Evolutionary conservation across 1,284 basidiomycete species (phyloP), one percentile per base, ranked within the genome.

Genomic region (Marasmius fiardii): DNA sequence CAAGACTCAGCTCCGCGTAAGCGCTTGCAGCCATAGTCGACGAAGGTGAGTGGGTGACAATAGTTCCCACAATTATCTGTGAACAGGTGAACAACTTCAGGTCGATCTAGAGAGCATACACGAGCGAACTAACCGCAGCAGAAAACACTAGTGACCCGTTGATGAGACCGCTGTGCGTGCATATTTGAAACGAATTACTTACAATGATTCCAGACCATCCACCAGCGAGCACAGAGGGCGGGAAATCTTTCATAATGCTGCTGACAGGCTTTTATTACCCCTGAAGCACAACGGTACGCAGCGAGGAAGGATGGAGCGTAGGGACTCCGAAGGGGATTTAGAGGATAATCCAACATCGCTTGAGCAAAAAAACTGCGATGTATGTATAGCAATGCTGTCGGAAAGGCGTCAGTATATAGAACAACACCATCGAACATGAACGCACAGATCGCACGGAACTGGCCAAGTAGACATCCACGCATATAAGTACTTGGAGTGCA

Each of bases 281-380:
- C 75, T 18, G 82, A 83, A 23, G 82, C 82, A 61, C 80, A 82
- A 58, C 82, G 74, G 62, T 84, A 85, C 43, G 82, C 78, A 10
- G 83, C 82, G 26, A 85, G 71, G 63, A 84, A 85, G 2, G 83
- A 85, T 0, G 83, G 84, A 3, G 84, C 81, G 57, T 80, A 86
- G 5, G 80, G 80, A 61, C 83, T 85, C 41, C 81, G 74, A 18
- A 85, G 69, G 14, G 83, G 83, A 60, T 85, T 85, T 11, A 70
- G 69, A 34, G 83, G 84, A 62, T 80, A 75, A 60, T 85, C 82
- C 14, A 82, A 69, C 74, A 86, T 77, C 1, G 84, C 81, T 57
- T 82, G 80, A 0, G 80, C 80, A 59, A 85, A 85, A 68, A 81
- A 86, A 57, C 78, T 82, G 52, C 83, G 73, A 61, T 85, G 82